These are phyloP conservation scores for Fraxinus angustifolia DNA, from an alignment of 305 asterid genomes.

Conservation along the genomic window DNA sequence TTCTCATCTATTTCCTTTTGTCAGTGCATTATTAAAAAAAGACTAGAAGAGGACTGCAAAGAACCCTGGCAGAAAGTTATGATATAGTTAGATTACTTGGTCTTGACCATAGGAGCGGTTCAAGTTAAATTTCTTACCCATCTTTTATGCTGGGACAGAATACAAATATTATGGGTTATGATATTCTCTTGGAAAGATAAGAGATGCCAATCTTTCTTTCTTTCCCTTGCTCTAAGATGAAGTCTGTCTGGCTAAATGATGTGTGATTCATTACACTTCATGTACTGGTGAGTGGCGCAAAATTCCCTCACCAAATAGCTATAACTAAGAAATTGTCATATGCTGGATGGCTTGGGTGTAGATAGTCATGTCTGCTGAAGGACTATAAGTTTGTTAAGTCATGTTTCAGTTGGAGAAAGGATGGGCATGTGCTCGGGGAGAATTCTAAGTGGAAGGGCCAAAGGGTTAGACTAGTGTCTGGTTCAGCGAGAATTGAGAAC, in stretches of 20 bases:
- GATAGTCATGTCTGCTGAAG: not conserved
- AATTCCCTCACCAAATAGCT: not conserved
- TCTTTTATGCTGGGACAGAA: not conserved
- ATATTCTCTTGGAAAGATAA: not conserved
- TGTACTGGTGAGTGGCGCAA: not conserved
- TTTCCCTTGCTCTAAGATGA: not conserved
- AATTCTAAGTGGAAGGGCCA: not conserved
- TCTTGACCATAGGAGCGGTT: not conserved
- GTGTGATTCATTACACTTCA: not conserved
- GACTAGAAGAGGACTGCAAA: not conserved
- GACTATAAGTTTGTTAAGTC: not conserved
- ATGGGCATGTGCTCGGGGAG: not conserved
- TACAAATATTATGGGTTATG: not conserved
- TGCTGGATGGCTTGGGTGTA: not conserved
- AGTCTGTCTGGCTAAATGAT: not conserved
- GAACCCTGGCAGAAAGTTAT: not conserved
- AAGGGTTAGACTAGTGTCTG: not conserved
- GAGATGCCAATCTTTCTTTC: not conserved
- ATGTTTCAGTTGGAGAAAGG: not conserved
- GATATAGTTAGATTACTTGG: not conserved
- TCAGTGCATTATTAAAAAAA: not conserved
- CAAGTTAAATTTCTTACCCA: not conserved
- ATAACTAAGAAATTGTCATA: not conserved
- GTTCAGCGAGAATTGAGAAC: not conserved
- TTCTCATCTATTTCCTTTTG: constrained; percentile 16